Conservation (phyloP, 108 stramenopile genomes). For the Nannochloropsis salina region DNA sequence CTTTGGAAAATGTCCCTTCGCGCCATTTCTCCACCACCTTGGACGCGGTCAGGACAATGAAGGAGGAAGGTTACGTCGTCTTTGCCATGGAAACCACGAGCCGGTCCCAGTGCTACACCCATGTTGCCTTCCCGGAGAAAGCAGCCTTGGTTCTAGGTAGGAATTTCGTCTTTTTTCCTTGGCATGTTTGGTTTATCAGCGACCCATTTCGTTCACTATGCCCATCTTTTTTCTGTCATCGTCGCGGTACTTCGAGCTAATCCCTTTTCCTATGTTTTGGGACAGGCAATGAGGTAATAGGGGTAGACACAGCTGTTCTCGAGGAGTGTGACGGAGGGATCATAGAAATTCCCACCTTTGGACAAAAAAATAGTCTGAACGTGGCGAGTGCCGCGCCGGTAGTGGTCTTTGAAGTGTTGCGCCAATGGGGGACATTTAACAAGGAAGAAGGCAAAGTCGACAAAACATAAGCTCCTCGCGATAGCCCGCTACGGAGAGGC, state of each 20-base stretch:
- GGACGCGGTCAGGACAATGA: constrained; percentile 37
- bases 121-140: constrained; percentile 36
- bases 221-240: too few species aligned
- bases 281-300: constrained; percentile 45
- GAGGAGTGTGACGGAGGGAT: constrained; percentile 37
- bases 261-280: too few species aligned
- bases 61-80: constrained; percentile 39
- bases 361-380: constrained; percentile 54
- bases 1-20: constrained; percentile 40
- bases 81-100: constrained; percentile 51
- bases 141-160: constrained; percentile 42
- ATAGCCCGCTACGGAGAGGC: background rate
- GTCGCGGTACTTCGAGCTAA: too few species aligned
- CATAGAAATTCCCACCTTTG: constrained; percentile 48
- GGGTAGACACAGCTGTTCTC: constrained; percentile 47
- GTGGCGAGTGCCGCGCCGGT: constrained; percentile 53
- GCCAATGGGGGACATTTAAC: constrained; percentile 39
- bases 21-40: constrained; percentile 46
- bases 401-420: constrained; percentile 48
- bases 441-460: background rate
- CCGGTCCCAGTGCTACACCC: constrained; percentile 30
- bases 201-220: too few species aligned
- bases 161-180: background rate
- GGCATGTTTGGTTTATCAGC: too few species aligned
- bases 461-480: too few species aligned